Evolutionary conservation across 345 rosid species (phyloP).

Genomic region (Aquilaria malaccensis): DNA sequence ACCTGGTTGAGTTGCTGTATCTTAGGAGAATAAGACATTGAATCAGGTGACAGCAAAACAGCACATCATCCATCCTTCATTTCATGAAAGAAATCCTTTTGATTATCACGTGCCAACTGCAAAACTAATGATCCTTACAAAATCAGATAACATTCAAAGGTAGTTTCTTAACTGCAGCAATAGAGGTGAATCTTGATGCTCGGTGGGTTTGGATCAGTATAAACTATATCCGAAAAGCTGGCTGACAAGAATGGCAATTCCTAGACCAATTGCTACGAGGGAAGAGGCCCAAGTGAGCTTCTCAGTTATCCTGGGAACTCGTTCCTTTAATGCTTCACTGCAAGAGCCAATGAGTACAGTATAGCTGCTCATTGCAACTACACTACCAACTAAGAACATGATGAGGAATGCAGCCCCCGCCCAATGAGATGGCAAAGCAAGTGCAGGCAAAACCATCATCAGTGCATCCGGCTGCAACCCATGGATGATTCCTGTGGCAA

Average conservation of each 20-base stretch:
- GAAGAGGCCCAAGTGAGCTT: slow-evolving; percentile 91
- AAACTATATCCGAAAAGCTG: slow-evolving; percentile 77
- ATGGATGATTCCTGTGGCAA: slow-evolving; percentile 80
- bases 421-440: slow-evolving; percentile 76
- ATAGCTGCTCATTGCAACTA: slow-evolving; percentile 85
- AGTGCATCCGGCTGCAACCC: slow-evolving; percentile 88
- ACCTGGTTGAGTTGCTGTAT: too few relatives aligned
- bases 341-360: slow-evolving; percentile 82
- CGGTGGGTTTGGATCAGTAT: slow-evolving; percentile 28
- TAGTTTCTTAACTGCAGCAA: too few relatives aligned
- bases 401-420: slow-evolving; percentile 74
- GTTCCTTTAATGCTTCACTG: slow-evolving; percentile 66
- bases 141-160: too few relatives aligned
- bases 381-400: slow-evolving; percentile 81
- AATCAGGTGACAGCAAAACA: too few relatives aligned
- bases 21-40: too few relatives aligned
- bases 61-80: too few relatives aligned
- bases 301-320: slow-evolving; percentile 78
- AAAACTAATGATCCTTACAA: too few relatives aligned
- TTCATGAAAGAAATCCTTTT: too few relatives aligned
- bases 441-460: slow-evolving; percentile 86
- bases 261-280: slow-evolving; percentile 66
- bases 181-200: background rate
- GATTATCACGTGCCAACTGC: too few relatives aligned
- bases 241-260: slow-evolving; percentile 68